Percentiles rank a stretch among this genome's conserved stretches.
Evolutionary conservation across 805 yeast genomes (phyloP).

Genomic region (Nakazawaea pomicola): DNA sequence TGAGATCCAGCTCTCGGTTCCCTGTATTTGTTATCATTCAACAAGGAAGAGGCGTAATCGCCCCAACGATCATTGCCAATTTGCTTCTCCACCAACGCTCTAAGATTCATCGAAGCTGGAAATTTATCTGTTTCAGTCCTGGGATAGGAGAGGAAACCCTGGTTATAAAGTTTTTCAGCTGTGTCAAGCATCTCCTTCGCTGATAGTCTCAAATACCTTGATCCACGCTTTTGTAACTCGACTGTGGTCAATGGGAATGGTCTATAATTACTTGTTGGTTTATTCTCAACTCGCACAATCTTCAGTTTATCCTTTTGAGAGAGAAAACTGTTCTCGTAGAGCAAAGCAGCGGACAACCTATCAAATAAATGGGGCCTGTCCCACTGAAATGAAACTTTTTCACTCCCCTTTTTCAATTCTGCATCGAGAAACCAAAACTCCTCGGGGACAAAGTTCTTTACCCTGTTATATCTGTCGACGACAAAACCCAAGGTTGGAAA

Average conservation of each 20-base stretch:
- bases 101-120: conserved; percentile 71
- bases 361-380: conserved; percentile 69
- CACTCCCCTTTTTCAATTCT: conserved; percentile 37
- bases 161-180: conserved; percentile 83
- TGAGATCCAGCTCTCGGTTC: conserved; percentile 76
- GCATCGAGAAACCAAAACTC: conserved; percentile 73
- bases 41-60: conserved; percentile 46
- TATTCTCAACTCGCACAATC: conserved; percentile 45
- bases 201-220: conserved; percentile 65
- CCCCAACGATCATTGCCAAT: conserved; percentile 62
- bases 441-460: conserved; percentile 67
- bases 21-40: conserved; percentile 41
- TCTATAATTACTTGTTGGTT: conserved; percentile 69
- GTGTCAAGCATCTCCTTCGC: conserved; percentile 72
- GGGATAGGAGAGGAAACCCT: conserved; percentile 89
- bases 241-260: conserved; percentile 95
- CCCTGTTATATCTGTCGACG: conserved; percentile 82
- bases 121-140: conserved; percentile 95
- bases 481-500: conserved; percentile 96
- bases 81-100: conserved; percentile 57
- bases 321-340: conserved; percentile 65
- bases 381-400: conserved; percentile 59
- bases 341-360: conserved; percentile 51
- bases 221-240: conserved; percentile 82
- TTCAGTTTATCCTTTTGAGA: conserved; percentile 38